Conservation (phyloP, 345 rosid species). For the Camelina laxa region DNA sequence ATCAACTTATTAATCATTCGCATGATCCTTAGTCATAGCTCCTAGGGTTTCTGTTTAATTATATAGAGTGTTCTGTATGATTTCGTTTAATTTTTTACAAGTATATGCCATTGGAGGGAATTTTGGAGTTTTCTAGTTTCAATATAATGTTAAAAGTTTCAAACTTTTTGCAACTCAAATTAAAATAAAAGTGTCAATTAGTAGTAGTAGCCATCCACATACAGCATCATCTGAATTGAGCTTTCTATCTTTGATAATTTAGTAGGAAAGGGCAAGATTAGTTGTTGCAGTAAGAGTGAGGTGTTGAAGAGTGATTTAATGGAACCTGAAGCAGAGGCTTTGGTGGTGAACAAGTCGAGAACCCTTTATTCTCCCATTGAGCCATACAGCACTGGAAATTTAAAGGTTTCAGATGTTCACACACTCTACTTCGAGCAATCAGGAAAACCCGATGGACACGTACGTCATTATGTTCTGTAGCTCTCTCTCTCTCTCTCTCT, state of each 20-base stretch:
- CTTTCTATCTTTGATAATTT: not conserved
- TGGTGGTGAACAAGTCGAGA: slow-evolving; percentile 45
- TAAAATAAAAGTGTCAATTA: too few relatives aligned
- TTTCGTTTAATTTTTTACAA: too few relatives aligned
- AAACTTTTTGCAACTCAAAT: too few relatives aligned
- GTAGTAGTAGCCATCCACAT: too few relatives aligned
- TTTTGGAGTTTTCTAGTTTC: too few relatives aligned
- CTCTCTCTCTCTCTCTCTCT: too few relatives aligned
- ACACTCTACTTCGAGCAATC: slow-evolving; percentile 88
- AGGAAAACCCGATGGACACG: slow-evolving; percentile 87
- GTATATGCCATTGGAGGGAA: too few relatives aligned
- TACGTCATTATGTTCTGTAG: slow-evolving; percentile 39
- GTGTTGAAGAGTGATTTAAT: slow-evolving; percentile 41
- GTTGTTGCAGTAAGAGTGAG: slow-evolving; percentile 43
- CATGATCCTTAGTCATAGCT: slow-evolving; percentile 19
- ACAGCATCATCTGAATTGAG: not conserved
- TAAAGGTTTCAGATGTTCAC: slow-evolving; percentile 85
- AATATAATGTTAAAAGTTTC: too few relatives aligned
- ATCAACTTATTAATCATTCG: too few relatives aligned
- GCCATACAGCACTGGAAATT: slow-evolving; percentile 68
- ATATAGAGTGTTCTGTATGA: too few relatives aligned
- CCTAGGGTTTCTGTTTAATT: not conserved
- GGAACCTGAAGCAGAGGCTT: slow-evolving; percentile 50
- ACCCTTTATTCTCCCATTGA: slow-evolving; percentile 65
- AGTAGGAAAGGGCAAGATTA: not conserved